Conservation (phyloP, 768 basidiomycete genomes). For the Kwoniella heveanensis region DNA sequence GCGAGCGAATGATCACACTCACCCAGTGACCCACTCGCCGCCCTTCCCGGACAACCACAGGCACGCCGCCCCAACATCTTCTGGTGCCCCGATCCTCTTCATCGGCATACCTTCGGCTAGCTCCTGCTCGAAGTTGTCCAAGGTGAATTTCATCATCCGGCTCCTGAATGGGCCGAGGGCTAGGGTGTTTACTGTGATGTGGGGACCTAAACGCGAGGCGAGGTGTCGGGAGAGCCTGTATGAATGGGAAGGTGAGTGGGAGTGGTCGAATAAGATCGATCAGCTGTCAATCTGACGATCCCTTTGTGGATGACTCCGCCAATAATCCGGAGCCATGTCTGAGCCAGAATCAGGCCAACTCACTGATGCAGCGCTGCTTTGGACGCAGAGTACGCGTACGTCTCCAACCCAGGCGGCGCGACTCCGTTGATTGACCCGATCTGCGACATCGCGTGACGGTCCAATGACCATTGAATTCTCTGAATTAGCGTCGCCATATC, state of each 20-base stretch:
- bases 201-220: conserved; percentile 64
- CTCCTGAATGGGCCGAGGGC: conserved; percentile 62
- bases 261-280: too few species aligned
- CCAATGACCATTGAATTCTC: too few species aligned
- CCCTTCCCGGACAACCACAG: conserved; percentile 67
- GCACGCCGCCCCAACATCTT: conserved; percentile 68
- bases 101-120: conserved; percentile 61
- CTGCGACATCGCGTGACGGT: too few species aligned
- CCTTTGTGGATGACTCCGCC: too few species aligned
- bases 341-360: conserved; percentile 12
- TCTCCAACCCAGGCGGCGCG: conserved; percentile 63
- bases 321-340: too few species aligned
- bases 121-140: conserved; percentile 60
- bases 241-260: too few species aligned
- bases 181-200: conserved; percentile 67
- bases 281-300: too few species aligned
- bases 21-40: conserved; percentile 66
- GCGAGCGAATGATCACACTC: conserved; percentile 17
- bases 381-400: conserved; percentile 68
- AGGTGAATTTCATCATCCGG: conserved; percentile 64
- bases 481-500: too few species aligned
- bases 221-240: conserved; percentile 64
- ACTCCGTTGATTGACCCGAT: conserved; percentile 68
- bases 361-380: conserved; percentile 59
- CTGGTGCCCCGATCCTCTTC: conserved; percentile 64